Conservation (phyloP, 495 filamentous ascomycete species). For the Rostrohypoxylon terebratum region DNA sequence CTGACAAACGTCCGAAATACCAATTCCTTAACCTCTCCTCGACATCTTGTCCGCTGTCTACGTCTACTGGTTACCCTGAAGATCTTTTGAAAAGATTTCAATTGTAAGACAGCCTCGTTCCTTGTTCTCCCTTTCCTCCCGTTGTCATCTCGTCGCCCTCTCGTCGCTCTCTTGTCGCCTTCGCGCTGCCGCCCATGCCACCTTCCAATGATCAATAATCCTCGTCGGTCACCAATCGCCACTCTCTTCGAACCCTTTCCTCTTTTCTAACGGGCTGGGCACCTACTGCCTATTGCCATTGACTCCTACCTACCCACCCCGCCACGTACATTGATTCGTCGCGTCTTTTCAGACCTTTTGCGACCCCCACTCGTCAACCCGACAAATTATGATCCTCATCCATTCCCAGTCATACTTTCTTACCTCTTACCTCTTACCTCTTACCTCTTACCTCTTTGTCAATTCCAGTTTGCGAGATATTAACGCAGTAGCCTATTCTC, state of each 20-base stretch:
- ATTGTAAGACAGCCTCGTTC: background rate
- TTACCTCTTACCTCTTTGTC: background rate
- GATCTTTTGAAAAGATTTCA: background rate
- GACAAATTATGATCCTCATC: background rate
- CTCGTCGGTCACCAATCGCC: background rate
- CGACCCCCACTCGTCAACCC: background rate
- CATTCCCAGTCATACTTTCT: background rate
- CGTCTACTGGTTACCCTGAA: background rate
- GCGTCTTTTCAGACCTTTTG: background rate
- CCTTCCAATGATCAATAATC: background rate
- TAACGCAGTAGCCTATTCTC: background rate
- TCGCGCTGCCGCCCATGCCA: background rate
- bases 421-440: too few species aligned
- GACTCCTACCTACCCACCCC: background rate
- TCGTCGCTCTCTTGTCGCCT: too few species aligned
- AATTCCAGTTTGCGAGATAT: background rate
- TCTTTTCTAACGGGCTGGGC: background rate
- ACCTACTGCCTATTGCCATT: constrained; percentile 14
- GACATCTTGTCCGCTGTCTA: too few species aligned
- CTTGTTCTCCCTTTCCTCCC: background rate
- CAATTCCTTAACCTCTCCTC: background rate
- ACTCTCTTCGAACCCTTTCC: background rate
- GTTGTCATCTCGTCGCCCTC: background rate
- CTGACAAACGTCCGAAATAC: background rate
- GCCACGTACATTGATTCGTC: background rate